These are phyloP conservation scores for Sphaerostilbella broomeana DNA, from an alignment of 2,329 filamentous ascomycete genomes.

Conservation along the genomic window DNA sequence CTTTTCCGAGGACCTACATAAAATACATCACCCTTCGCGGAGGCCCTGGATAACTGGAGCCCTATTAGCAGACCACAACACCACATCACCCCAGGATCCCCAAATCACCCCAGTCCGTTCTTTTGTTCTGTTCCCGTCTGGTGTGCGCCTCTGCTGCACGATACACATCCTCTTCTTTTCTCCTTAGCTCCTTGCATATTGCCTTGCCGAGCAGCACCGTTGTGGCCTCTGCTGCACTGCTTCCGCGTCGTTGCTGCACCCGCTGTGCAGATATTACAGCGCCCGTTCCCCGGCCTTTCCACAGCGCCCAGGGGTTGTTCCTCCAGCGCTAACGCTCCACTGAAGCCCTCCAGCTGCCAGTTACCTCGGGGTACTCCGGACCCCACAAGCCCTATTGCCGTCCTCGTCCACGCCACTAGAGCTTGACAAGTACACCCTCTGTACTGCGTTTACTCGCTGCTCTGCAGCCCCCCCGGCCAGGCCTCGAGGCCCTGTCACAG, in stretches of 20 bases:
- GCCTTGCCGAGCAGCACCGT: too few species aligned
- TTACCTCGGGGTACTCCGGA: conserved; percentile 14
- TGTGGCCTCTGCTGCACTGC: too few species aligned
- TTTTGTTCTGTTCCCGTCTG: too few species aligned
- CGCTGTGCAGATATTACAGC: conserved; percentile 2
- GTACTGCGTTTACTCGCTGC: too few species aligned
- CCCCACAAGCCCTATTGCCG: conserved; percentile 9
- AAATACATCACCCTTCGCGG: too few species aligned
- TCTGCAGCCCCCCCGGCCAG: too few species aligned
- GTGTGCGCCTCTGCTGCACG: not conserved
- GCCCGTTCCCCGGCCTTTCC: conserved; percentile 4
- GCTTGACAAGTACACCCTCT: too few species aligned
- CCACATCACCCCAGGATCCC: too few species aligned
- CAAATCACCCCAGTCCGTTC: too few species aligned
- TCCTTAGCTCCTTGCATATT: conserved; percentile 13
- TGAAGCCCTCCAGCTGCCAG: not conserved
- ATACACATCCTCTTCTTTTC: conserved; percentile 1
- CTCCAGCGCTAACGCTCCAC: conserved; percentile 2
- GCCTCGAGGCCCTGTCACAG: too few species aligned
- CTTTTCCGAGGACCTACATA: too few species aligned
- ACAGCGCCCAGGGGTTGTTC: conserved; percentile 2
- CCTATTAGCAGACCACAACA: too few species aligned
- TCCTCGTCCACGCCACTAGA: conserved; percentile 9
- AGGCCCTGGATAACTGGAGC: not conserved
- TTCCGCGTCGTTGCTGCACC: not conserved